Percentiles rank a stretch among this genome's conserved stretches.
Evolutionary conservation across 495 filamentous ascomycete genomes (phyloP).

Genomic region (Articulospora tetracladia): DNA sequence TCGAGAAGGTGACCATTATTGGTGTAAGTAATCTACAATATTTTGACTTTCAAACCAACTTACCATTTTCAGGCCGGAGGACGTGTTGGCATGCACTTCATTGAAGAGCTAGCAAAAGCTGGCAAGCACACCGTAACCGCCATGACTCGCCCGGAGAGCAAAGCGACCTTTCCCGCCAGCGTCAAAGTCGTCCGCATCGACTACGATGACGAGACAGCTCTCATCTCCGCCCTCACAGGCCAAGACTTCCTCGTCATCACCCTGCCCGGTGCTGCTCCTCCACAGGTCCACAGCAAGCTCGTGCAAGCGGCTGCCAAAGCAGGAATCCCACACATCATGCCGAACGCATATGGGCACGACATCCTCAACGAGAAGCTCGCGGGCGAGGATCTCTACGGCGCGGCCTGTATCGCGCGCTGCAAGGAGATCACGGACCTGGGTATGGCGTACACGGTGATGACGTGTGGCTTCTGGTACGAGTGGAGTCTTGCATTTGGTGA

Average conservation of each 20-base stretch:
- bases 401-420: not conserved
- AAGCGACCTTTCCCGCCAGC: conserved; percentile 30
- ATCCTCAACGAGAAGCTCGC: conserved; percentile 31
- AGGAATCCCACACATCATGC: conserved; percentile 56
- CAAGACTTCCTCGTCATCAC: conserved; percentile 56
- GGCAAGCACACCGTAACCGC: conserved; percentile 54
- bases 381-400: conserved; percentile 31
- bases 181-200: conserved; percentile 46
- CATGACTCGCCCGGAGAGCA: conserved; percentile 46
- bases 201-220: conserved; percentile 46
- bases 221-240: conserved; percentile 43
- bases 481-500: conserved; percentile 31
- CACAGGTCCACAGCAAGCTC: conserved; percentile 39
- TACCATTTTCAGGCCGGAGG: conserved; percentile 49
- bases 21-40: conserved; percentile 34
- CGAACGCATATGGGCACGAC: conserved; percentile 54
- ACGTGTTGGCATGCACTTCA: conserved; percentile 48
- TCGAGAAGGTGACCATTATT: conserved; percentile 46
- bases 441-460: conserved; percentile 36
- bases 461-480: conserved; percentile 49
- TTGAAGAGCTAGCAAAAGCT: conserved; percentile 44
- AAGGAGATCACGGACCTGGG: conserved; percentile 12
- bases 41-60: not conserved
- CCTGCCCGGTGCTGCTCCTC: conserved; percentile 33
- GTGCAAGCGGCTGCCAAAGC: conserved; percentile 58